Evolutionary conservation across 306 rosid species (phyloP).

Genomic region (Lathyrus aphaca): DNA sequence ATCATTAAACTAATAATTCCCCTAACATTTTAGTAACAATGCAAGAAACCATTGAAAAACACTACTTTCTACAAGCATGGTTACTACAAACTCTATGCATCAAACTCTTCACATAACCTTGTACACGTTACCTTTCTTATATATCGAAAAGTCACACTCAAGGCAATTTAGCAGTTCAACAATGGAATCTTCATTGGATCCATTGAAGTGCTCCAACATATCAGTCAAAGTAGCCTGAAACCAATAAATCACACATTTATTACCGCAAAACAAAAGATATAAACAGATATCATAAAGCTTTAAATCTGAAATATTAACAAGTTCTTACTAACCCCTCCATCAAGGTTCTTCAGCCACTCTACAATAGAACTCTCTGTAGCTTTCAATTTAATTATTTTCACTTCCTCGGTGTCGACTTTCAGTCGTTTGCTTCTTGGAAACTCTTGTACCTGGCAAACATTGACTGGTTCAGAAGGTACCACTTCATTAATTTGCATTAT

Average conservation of each 20-base stretch:
- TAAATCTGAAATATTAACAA: conserved; percentile 12
- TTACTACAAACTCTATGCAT: background rate
- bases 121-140: conserved; percentile 57
- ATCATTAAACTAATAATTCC: background rate
- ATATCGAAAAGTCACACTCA: conserved; percentile 71
- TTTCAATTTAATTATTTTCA: conserved; percentile 36
- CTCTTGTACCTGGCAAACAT: conserved; percentile 37
- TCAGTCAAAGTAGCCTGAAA: conserved; percentile 64
- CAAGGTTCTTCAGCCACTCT: conserved; percentile 64
- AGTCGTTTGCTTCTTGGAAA: conserved; percentile 55
- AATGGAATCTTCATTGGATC: conserved; percentile 58
- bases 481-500: conserved; percentile 33
- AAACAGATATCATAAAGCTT: conserved; percentile 18
- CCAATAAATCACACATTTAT: conserved; percentile 21
- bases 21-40: conserved; percentile 15
- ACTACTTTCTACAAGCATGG: conserved; percentile 7
- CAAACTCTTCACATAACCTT: conserved; percentile 52
- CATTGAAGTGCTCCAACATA: conserved; percentile 66
- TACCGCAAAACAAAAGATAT: conserved; percentile 7
- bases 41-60: conserved; percentile 8
- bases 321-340: conserved; percentile 63
- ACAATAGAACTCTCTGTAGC: conserved; percentile 68
- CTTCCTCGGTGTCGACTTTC: conserved; percentile 51
- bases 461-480: conserved; percentile 43
- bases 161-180: conserved; percentile 58